Evolutionary conservation across 306 rosid genomes (phyloP).

Genomic region (Gastrolobium villosum): DNA sequence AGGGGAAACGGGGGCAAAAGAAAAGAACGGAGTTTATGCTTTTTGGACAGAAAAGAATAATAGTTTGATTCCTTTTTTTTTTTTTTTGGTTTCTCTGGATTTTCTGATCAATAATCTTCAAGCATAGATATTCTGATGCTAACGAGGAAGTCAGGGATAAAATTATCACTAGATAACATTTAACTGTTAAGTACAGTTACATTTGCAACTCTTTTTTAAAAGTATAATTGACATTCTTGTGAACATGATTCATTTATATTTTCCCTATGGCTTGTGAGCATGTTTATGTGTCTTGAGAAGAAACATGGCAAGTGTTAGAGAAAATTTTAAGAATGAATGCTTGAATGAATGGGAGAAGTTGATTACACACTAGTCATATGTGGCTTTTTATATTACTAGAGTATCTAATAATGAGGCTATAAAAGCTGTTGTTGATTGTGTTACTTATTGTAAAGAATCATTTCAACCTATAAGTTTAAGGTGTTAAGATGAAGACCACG

Average conservation of each 20-base stretch:
- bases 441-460: neutral
- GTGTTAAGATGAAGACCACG: too few relatives aligned
- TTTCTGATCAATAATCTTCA: neutral
- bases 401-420: neutral
- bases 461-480: too few relatives aligned
- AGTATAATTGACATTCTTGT: neutral
- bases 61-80: neutral
- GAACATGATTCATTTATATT: neutral
- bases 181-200: too few relatives aligned
- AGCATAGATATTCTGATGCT: neutral
- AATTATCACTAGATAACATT: too few relatives aligned
- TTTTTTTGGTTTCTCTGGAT: neutral
- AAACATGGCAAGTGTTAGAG: neutral
- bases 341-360: conserved; percentile 1
- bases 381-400: too few relatives aligned
- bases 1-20: neutral
- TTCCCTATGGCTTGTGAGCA: neutral
- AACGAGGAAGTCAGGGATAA: too few relatives aligned
- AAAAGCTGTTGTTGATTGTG: conserved; percentile 31
- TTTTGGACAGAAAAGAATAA: too few relatives aligned
- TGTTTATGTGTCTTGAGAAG: neutral
- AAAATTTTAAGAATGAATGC: too few relatives aligned
- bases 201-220: too few relatives aligned
- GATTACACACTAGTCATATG: neutral
- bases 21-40: neutral